Conservation (phyloP, 352 stramenopile species). For the Aphanomyces invadans region DNA sequence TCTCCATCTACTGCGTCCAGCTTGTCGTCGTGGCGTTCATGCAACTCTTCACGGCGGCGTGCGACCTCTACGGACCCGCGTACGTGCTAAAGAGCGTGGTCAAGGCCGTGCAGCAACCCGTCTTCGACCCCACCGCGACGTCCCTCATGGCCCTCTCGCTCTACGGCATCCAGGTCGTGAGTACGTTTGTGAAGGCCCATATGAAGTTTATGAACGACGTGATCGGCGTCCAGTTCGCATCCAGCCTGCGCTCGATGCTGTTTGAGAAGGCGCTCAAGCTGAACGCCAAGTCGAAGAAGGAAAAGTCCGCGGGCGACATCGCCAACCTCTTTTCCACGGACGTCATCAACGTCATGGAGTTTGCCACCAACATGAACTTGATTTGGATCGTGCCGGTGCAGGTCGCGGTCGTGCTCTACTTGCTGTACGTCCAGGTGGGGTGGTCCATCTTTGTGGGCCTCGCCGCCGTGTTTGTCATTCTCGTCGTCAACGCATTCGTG, state of each 20-base stretch:
- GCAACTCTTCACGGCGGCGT: slow-evolving; percentile 23
- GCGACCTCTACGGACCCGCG: slow-evolving; percentile 30
- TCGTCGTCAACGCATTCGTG: slow-evolving; percentile 22
- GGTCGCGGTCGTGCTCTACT: slow-evolving; percentile 29
- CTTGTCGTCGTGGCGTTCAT: slow-evolving; percentile 27
- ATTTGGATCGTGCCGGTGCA: slow-evolving; percentile 33
- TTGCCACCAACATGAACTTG: slow-evolving; percentile 34
- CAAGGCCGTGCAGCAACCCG: slow-evolving; percentile 28
- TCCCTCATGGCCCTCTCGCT: slow-evolving; percentile 31
- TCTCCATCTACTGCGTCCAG: slow-evolving; percentile 25
- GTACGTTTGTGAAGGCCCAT: slow-evolving; percentile 31
- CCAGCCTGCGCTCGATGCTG: slow-evolving; percentile 32
- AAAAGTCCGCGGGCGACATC: slow-evolving; percentile 58
- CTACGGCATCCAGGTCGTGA: slow-evolving; percentile 33
- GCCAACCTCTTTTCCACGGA: slow-evolving; percentile 92
- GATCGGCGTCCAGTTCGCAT: slow-evolving; percentile 28
- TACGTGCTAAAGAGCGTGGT: slow-evolving; percentile 38
- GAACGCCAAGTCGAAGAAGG: slow-evolving; percentile 26
- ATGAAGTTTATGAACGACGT: slow-evolving; percentile 29
- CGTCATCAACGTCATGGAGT: slow-evolving; percentile 42
- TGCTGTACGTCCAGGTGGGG: slow-evolving; percentile 33
- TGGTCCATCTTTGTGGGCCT: slow-evolving; percentile 33
- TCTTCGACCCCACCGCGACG: slow-evolving; percentile 28
- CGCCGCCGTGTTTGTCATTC: slow-evolving; percentile 30
- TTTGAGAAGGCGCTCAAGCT: slow-evolving; percentile 33